Percentiles rank a stretch among this genome's conserved stretches.
Conservation (phyloP, 225 moss, liverwort and hornwort species). For the Marchantia paleacea region DNA sequence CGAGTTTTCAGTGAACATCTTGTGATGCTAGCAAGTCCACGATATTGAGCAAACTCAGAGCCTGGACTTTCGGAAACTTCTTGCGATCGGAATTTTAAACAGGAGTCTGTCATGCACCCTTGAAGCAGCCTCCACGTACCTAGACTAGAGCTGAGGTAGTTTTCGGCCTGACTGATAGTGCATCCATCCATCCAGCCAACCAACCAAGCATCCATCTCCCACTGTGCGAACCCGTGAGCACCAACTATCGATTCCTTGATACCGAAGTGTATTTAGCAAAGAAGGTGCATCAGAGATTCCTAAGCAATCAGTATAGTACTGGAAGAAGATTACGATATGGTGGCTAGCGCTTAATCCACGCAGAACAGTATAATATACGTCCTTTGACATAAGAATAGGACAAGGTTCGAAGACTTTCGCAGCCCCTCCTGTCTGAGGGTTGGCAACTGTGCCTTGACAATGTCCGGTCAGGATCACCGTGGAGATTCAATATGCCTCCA, state of each 20-base stretch:
- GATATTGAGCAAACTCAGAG: not conserved
- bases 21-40: constrained; percentile 9
- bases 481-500: not conserved
- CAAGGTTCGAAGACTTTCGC: not conserved
- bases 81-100: not conserved
- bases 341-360: not conserved
- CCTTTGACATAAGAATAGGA: not conserved
- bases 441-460: not conserved
- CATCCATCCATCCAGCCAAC: not conserved
- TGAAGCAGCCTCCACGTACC: not conserved
- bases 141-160: not conserved
- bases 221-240: not conserved
- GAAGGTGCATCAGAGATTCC: not conserved
- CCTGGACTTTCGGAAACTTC: not conserved
- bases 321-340: not conserved
- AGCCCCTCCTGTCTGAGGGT: not conserved
- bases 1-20: not conserved
- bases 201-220: not conserved
- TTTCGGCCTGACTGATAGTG: not conserved
- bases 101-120: not conserved
- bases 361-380: not conserved
- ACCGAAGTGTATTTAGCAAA: not conserved
- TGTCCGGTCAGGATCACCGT: not conserved
- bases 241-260: not conserved
- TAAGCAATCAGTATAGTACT: not conserved